Evolutionary conservation across 768 basidiomycete genomes (phyloP), one percentile per base, ranked within the genome.

Genomic region (Amanita rimosa): DNA sequence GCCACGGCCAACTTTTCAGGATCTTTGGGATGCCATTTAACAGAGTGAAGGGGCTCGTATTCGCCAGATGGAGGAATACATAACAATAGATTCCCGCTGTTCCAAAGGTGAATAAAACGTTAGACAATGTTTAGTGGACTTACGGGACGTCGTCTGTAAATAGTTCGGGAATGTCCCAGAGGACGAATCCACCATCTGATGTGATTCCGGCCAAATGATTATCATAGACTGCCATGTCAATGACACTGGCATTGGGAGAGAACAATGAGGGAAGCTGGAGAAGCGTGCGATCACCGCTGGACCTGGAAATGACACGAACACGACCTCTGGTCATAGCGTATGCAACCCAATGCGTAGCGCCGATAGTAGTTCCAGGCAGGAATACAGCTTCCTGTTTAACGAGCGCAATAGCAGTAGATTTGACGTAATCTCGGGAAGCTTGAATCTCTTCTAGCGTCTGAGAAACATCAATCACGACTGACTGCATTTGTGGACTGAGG

Each of bases 321-420:
- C 89, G 87, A 51, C 85, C 86, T 68, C 83, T 79, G 4, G 85
- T 90, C 89, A 92, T 92, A 21, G 88, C 89, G 58, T 92, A 91
- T 13, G 89, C 89, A 51, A 92, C 89, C 86, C 89, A 92, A 59
- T 88, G 85, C 4, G 89, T 90, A 11, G 89, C 89, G 8, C 89
- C 89, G 48, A 92, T 91, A 27, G 89, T 92, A 10, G 85, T 83
- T 13, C 89, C 89, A 39, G 85, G 85, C 50, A 90, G 68, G 67
- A 91, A 92, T 21, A 83, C 76, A 14, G 87, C 69, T 52, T 92
- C 89, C 54, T 91, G 87, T 64, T 81, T 85, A 60, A 92, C 86
- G 42, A 92, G 73, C 13, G 89, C 89, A 47, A 92, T 92, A 3
- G 89, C 87, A 0, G 89, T 92, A n/a, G 86, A 86, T 60, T 88